Percentiles rank a stretch among this genome's conserved stretches.
These are phyloP conservation scores for Simplicillium sp. DNA, from an alignment of 2,329 filamentous ascomycete species.

Conservation along the genomic window DNA sequence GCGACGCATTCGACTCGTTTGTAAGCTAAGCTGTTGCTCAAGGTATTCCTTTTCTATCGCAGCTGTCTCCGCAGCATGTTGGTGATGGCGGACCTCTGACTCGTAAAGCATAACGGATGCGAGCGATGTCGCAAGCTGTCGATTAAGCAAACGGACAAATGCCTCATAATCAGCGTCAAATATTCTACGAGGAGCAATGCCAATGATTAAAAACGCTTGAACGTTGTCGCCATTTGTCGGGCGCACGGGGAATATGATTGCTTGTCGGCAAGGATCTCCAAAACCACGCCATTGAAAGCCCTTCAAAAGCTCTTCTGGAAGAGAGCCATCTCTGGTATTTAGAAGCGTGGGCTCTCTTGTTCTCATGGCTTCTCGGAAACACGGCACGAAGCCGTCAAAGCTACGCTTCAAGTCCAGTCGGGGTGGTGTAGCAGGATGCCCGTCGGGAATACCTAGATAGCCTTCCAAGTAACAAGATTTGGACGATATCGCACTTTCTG, in stretches of 20 bases:
- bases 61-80: constrained; percentile 22
- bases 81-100: constrained; percentile 47
- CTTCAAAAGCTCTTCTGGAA: constrained; percentile 48
- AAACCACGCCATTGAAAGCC: constrained; percentile 55
- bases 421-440: constrained; percentile 20
- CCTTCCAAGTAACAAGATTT: constrained; percentile 26
- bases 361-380: constrained; percentile 26
- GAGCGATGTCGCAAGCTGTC: constrained; percentile 49
- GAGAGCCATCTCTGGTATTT: constrained; percentile 36
- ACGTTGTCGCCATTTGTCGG: constrained; percentile 55
- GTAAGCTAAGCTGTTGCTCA: constrained; percentile 22
- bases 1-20: constrained; percentile 23
- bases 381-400: constrained; percentile 22
- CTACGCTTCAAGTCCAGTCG: constrained; percentile 25
- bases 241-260: constrained; percentile 61
- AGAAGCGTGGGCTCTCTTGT: constrained; percentile 26
- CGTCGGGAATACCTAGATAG: constrained; percentile 21
- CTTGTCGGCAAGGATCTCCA: constrained; percentile 52
- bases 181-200: constrained; percentile 59
- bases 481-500: constrained; percentile 23
- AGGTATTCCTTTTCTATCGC: constrained; percentile 22
- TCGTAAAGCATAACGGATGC: constrained; percentile 57
- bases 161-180: constrained; percentile 64
- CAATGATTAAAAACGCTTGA: constrained; percentile 59
- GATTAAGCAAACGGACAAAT: constrained; percentile 37